Evolutionary conservation across 2,329 filamentous ascomycete genomes (phyloP).

Genomic region (Trichoderma sp.): DNA sequence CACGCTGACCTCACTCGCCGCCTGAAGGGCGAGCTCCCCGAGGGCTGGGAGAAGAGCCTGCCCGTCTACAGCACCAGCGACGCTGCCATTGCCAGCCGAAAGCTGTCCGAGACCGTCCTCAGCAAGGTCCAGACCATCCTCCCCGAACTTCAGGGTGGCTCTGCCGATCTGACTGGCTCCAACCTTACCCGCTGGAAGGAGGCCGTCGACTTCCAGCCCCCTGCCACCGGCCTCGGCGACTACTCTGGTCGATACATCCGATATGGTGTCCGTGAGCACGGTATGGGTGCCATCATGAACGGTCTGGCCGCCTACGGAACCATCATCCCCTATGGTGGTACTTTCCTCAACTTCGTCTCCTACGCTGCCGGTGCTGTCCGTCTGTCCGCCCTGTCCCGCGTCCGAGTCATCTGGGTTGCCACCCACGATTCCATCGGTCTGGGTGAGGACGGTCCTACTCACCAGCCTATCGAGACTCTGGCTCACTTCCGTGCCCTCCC

Average conservation of each 20-base stretch:
- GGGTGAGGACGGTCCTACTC: conserved; percentile 96
- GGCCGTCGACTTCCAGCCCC: conserved; percentile 95
- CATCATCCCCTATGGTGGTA: conserved; percentile 88
- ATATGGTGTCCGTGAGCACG: conserved; percentile 90
- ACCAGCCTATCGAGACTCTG: conserved; percentile 98
- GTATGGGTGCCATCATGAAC: conserved; percentile 91
- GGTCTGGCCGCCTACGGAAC: conserved; percentile 94
- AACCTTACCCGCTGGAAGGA: conserved; percentile 99
- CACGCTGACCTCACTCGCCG: conserved; percentile 79
- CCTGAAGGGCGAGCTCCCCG: conserved; percentile 77
- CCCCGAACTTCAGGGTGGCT: conserved; percentile 92
- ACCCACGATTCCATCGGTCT: conserved; percentile 99
- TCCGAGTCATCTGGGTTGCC: conserved; percentile 91
- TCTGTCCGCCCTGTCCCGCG: conserved; percentile 85
- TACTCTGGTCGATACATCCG: conserved; percentile 89
- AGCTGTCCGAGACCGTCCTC: conserved; percentile 92
- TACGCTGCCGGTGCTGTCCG: conserved; percentile 95
- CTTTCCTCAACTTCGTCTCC: conserved; percentile 99
- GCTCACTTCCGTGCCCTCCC: conserved; percentile 97
- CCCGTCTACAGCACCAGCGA: conserved; percentile 88
- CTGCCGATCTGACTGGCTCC: conserved; percentile 95
- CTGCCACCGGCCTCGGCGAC: conserved; percentile 78
- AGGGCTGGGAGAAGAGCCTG: conserved; percentile 93
- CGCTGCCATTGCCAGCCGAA: conserved; percentile 83
- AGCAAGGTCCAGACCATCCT: conserved; percentile 78